These are phyloP conservation scores for Rubus idaeus DNA, from an alignment of 306 rosid species.

Conservation along the genomic window DNA sequence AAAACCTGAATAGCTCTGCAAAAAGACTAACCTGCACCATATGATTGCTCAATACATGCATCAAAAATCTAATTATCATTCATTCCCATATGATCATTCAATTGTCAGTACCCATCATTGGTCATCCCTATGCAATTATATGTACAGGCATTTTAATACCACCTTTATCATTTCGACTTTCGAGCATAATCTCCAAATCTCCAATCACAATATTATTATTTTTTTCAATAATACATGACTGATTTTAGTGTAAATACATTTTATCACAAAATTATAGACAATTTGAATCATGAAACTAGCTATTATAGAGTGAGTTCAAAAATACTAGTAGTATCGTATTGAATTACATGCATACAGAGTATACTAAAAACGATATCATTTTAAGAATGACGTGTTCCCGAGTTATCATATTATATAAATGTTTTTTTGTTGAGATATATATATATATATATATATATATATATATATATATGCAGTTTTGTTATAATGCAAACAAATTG, in stretches of 20 bases:
- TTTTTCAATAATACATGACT: background rate
- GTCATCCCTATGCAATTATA: slow-evolving; percentile 25
- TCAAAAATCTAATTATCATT: slow-evolving; percentile 26
- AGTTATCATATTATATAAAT: too few relatives aligned
- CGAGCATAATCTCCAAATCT: background rate
- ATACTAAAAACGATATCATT: too few relatives aligned
- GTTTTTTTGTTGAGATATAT: too few relatives aligned
- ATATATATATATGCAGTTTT: too few relatives aligned
- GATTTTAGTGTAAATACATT: background rate
- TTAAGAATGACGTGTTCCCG: too few relatives aligned
- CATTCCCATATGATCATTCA: slow-evolving; percentile 34
- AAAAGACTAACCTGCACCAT: slow-evolving; percentile 22
- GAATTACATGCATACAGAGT: too few relatives aligned
- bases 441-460: too few relatives aligned
- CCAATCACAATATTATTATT: background rate
- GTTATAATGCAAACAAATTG: too few relatives aligned
- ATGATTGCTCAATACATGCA: slow-evolving; percentile 35
- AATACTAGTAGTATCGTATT: too few relatives aligned
- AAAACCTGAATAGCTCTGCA: slow-evolving; percentile 19
- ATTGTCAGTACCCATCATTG: slow-evolving; percentile 25
- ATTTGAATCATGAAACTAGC: too few relatives aligned
- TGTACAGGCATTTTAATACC: background rate
- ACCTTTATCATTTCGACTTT: slow-evolving; percentile 1
- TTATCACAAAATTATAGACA: background rate
- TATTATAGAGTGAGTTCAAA: too few relatives aligned